Conservation (phyloP, 345 rosid species). For the Salix arbutifolia region DNA sequence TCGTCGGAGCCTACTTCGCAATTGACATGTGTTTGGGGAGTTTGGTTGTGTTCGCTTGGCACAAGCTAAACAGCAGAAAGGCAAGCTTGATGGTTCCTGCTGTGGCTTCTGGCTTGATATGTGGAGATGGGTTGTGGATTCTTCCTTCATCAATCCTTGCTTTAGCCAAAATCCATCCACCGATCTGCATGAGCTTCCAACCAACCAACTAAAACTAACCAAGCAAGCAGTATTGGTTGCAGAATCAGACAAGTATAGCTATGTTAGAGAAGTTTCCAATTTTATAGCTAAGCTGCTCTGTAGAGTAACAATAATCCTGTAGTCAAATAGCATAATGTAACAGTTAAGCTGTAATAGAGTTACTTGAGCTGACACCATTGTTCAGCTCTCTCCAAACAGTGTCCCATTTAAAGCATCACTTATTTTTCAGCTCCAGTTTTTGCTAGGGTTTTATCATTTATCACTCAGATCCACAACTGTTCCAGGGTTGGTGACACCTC, state of each 20-base stretch:
- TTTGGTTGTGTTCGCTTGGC: conserved; percentile 26
- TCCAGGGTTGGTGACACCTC: no score
- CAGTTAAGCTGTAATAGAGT: no score
- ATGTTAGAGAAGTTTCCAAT: neutral
- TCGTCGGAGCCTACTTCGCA: conserved; percentile 82
- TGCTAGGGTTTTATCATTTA: no score
- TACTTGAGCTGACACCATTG: no score
- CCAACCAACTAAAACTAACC: conserved; percentile 18
- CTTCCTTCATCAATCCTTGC: conserved; percentile 79
- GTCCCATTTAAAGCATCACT: no score
- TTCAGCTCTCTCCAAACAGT: no score
- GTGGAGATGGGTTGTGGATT: conserved; percentile 94
- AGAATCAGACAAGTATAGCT: neutral
- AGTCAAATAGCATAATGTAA: neutral
- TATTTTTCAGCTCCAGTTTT: no score
- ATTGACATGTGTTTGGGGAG: conserved; percentile 53
- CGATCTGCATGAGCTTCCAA: conserved; percentile 74
- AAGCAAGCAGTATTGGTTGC: neutral
- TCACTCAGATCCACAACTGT: no score
- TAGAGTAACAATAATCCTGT: neutral
- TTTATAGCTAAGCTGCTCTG: neutral
- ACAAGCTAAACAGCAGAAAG: conserved; percentile 25
- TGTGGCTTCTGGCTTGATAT: conserved; percentile 85
- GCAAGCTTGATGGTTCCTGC: conserved; percentile 77
- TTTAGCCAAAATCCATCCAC: conserved; percentile 62